Evolutionary conservation across 2,329 filamentous ascomycete genomes (phyloP), one percentile per base, ranked within the genome.

Genomic region (Fusarium chuoi): DNA sequence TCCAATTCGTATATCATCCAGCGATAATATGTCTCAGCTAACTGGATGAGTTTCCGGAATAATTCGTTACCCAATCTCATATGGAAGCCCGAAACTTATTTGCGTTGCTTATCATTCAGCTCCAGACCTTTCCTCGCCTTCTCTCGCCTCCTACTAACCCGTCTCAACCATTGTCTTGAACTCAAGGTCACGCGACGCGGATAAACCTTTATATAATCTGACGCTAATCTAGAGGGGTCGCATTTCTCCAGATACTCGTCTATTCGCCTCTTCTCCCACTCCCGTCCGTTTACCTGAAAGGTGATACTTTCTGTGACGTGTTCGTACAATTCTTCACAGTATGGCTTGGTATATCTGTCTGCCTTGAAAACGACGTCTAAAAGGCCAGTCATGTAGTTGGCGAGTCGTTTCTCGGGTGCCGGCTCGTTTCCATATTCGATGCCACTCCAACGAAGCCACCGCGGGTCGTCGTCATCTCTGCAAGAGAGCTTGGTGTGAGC

Each of bases 381-480:
- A 9, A 9, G 3, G 14, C 0, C 0, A 10, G 4, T 7, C 28
- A 51, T 33, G 28, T 24, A 51, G 3, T 5, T 5, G 12, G 4
- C 4, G 1, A 51, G 28, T 20, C 48, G 48, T 5, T 24, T 7
- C 22, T 51, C 48, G 2, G 48, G 46, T 7, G 5, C 11, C 46
- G 1, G 46, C 3, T 49, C 3, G 11, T 10, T 6, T 6, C 5
- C 5, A 6, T 13, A n/a, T 6, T 17, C 28, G 28, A 51, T 14
- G 0, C 11, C 3, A 33, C 15, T 5, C 11, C 0, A 5, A 7
- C 7, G 11, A 10, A 51, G 48, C 48, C 48, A 28, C 6, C 7
- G 2, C 3, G 33, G 51, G 8, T 11, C 18, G 3, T 55, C 35
- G 14, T 46, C 11, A 3, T 62, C 57, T 7, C 12, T 42, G 12